Evolutionary conservation across 768 basidiomycete genomes (phyloP).

Genomic region (Lactarius sanguifluus): DNA sequence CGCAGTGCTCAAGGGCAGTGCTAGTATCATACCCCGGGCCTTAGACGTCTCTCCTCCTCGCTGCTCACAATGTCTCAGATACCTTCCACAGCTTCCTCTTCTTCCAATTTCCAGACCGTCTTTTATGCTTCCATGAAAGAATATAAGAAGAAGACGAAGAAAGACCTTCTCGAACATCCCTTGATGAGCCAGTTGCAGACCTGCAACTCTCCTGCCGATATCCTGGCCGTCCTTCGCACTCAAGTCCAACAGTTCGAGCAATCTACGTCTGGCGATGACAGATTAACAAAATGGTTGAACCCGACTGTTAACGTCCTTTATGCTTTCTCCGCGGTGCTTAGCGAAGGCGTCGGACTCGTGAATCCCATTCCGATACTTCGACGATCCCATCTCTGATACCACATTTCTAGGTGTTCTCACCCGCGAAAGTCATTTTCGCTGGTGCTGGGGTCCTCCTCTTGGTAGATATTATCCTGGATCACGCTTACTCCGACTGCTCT

Average conservation of each 20-base stretch:
- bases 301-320: neutral
- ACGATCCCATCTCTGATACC: neutral
- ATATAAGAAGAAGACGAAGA: conserved; percentile 2
- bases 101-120: neutral
- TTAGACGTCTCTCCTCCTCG: no score
- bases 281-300: neutral
- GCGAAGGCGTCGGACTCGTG: neutral
- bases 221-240: neutral
- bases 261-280: neutral
- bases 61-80: no score
- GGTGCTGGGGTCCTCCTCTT: neutral
- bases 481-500: neutral
- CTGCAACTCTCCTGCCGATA: conserved; percentile 7
- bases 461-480: neutral
- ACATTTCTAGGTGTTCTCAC: neutral
- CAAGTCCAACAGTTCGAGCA: neutral
- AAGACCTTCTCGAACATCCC: neutral
- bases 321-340: neutral
- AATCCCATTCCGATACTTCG: neutral
- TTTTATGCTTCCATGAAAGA: neutral
- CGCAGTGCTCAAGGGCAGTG: no score
- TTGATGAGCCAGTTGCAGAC: neutral
- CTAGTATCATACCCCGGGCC: no score
- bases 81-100: no score
- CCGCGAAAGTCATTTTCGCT: conserved; percentile 1